Evolutionary conservation across 2,329 filamentous ascomycete species (phyloP).

Genomic region (Xylaria sp.): DNA sequence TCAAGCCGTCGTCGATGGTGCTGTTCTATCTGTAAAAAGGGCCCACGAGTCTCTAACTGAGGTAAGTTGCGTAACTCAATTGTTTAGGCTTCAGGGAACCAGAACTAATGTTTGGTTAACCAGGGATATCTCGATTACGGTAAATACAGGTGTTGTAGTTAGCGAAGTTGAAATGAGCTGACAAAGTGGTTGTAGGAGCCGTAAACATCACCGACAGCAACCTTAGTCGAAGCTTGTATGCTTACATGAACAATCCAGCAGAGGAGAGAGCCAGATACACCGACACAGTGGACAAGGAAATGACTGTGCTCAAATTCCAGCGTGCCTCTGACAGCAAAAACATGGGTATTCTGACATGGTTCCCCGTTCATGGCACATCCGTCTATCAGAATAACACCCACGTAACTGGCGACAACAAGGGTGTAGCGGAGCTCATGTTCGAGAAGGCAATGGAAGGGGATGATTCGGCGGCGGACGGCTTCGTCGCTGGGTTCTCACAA

Average conservation of each 20-base stretch:
- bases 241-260: constrained; percentile 84
- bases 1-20: constrained; percentile 85
- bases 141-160: constrained; percentile 20
- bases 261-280: constrained; percentile 67
- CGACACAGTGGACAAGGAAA: constrained; percentile 71
- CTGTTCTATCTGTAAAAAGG: constrained; percentile 79
- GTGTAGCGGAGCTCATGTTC: constrained; percentile 84
- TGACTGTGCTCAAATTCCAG: constrained; percentile 82
- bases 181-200: constrained; percentile 48
- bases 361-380: constrained; percentile 89
- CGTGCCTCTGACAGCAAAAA: constrained; percentile 76
- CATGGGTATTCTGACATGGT: constrained; percentile 88
- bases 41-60: constrained; percentile 77
- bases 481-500: constrained; percentile 92
- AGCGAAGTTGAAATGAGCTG: constrained; percentile 5
- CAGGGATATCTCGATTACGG: constrained; percentile 76
- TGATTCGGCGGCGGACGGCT: constrained; percentile 67
- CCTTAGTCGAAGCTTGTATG: constrained; percentile 84
- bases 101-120: constrained; percentile 42
- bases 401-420: constrained; percentile 92
- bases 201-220: constrained; percentile 76
- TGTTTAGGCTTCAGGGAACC: neutral
- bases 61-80: constrained; percentile 40
- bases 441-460: constrained; percentile 73
- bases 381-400: constrained; percentile 91